A percentile compares a stretch with the other conserved stretches of the same genome.
Conservation (phyloP, 225 moss, liverwort and hornwort species). For the Anthoceros angustus region DNA sequence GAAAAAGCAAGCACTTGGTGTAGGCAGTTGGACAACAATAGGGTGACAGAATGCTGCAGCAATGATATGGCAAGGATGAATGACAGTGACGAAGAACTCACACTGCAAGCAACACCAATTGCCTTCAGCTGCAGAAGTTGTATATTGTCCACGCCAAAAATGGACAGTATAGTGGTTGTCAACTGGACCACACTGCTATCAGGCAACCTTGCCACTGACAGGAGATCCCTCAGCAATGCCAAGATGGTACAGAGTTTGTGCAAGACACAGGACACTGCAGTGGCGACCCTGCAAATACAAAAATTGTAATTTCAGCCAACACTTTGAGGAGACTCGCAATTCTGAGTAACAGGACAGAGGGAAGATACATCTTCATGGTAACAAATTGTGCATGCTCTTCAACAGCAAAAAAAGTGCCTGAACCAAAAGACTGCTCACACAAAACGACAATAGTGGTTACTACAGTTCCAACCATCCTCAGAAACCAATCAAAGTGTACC, state of each 20-base stretch:
- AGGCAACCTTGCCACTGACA: slow-evolving; percentile 53
- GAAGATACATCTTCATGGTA: no score
- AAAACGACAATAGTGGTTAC: not conserved
- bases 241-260: slow-evolving; percentile 94
- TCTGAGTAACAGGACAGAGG: not conserved
- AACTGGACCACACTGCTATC: slow-evolving; percentile 76
- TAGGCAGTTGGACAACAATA: no score
- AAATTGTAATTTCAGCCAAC: not conserved
- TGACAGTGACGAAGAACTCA: slow-evolving; percentile 9
- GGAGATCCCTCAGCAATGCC: slow-evolving; percentile 68
- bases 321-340: not conserved
- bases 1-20: no score
- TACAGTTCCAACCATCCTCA: not conserved
- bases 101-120: slow-evolving; percentile 73
- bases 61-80: not conserved
- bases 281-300: slow-evolving; percentile 34
- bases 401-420: no score
- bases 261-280: slow-evolving; percentile 50
- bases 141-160: slow-evolving; percentile 73
- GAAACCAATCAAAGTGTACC: not conserved
- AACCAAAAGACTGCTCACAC: no score
- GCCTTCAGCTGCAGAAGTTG: slow-evolving; percentile 92
- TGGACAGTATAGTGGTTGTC: slow-evolving; percentile 64
- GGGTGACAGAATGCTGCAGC: no score
- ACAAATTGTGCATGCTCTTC: no score